Evolutionary conservation across 768 basidiomycete species (phyloP).

Genomic region (Coprinopsis strossmayeri): DNA sequence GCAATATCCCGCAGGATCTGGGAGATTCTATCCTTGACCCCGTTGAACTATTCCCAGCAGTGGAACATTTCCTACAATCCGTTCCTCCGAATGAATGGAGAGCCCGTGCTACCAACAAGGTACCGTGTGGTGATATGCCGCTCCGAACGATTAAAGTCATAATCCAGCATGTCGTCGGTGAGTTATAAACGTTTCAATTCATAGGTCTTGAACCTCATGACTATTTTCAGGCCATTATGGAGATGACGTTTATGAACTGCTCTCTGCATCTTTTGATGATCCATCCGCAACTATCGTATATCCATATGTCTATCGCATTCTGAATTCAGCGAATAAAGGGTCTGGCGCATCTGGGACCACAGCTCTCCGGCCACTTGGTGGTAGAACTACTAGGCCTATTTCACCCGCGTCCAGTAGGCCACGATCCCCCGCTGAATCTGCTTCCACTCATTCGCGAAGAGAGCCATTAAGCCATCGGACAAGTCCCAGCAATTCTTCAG

Average conservation of each 20-base stretch:
- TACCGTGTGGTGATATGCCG: slow-evolving; percentile 98
- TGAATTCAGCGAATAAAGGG: slow-evolving; percentile 57
- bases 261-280: slow-evolving; percentile 88
- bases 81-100: slow-evolving; percentile 97
- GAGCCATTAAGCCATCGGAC: slow-evolving; percentile 59
- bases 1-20: slow-evolving; percentile 90
- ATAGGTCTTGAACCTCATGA: neutral
- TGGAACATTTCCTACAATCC: slow-evolving; percentile 90
- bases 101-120: slow-evolving; percentile 79
- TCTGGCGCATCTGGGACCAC: slow-evolving; percentile 32
- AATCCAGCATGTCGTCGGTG: slow-evolving; percentile 93
- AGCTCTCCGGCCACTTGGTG: slow-evolving; percentile 14
- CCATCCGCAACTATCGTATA: slow-evolving; percentile 98
- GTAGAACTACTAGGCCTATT: slow-evolving; percentile 27
- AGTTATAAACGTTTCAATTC: slow-evolving; percentile 25
- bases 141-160: slow-evolving; percentile 96
- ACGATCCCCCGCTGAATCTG: slow-evolving; percentile 62
- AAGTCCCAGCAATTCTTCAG: slow-evolving; percentile 63
- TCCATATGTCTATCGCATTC: slow-evolving; percentile 88
- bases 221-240: slow-evolving; percentile 64
- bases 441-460: slow-evolving; percentile 42
- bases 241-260: slow-evolving; percentile 85
- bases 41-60: slow-evolving; percentile 82
- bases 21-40: slow-evolving; percentile 75
- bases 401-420: slow-evolving; percentile 65